phyloP scores from a whole-genome alignment of 1,139 yeast genomes.

The Yamadazyma taylorii region DNA sequence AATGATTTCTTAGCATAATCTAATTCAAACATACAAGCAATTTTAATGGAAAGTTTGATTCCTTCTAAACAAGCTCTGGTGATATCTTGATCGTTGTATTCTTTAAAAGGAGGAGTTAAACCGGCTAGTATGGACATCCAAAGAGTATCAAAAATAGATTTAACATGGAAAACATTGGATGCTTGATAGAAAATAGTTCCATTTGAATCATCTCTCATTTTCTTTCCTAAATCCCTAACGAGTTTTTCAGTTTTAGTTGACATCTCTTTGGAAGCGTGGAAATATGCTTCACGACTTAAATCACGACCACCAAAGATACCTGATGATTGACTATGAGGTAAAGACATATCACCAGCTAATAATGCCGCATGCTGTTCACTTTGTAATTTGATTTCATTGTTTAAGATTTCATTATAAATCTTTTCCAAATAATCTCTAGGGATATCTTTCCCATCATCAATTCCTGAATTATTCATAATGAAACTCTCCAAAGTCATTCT shows the following conservation, averaged over 20 bases:
- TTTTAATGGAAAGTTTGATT: conserved; percentile 73
- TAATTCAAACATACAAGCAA: conserved; percentile 81
- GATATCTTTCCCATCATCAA: conserved; percentile 85
- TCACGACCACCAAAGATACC: conserved; percentile 79
- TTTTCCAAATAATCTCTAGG: conserved; percentile 69
- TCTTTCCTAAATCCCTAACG: conserved; percentile 67
- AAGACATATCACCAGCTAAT: conserved; percentile 58
- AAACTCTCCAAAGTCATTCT: conserved; percentile 90
- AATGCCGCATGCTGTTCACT: conserved; percentile 95
- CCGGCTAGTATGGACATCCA: conserved; percentile 99
- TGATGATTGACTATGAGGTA: conserved; percentile 41
- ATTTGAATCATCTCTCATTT: conserved; percentile 32
- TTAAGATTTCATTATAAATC: conserved; percentile 74
- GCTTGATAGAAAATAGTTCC: conserved; percentile 48
- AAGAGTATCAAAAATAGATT: conserved; percentile 86
- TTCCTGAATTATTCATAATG: conserved; percentile 83
- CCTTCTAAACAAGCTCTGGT: conserved; percentile 81
- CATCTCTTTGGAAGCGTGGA: conserved; percentile 90
- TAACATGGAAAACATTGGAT: conserved; percentile 85
- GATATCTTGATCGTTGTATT: conserved; percentile 76
- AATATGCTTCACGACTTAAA: conserved; percentile 79
- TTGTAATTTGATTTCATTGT: conserved; percentile 82
- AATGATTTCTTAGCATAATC: conserved; percentile 87
- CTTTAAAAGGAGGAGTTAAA: conserved; percentile 89
- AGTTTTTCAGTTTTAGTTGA: conserved; percentile 84